These are phyloP conservation scores for Coix lacrymajobi DNA, from an alignment of 176 grass and related monocot genomes.

Conservation along the genomic window DNA sequence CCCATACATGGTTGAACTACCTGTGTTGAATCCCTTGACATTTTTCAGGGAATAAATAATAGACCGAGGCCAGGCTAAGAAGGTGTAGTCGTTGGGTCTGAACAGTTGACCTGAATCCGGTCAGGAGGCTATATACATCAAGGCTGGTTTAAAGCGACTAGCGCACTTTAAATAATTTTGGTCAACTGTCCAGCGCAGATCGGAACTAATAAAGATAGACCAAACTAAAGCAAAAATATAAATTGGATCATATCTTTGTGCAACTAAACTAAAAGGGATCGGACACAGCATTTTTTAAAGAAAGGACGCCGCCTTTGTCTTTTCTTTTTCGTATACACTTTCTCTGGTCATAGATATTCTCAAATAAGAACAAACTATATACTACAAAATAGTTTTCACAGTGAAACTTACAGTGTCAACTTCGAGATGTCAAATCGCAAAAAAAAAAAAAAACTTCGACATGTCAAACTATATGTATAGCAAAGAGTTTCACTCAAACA, in stretches of 20 bases:
- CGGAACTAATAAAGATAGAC: background rate
- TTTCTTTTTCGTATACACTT: background rate
- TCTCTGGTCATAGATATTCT: background rate
- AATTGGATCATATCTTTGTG: background rate
- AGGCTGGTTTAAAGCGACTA: background rate
- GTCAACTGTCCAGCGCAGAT: background rate
- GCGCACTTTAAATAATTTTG: background rate
- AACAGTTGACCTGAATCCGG: background rate
- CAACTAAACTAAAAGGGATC: background rate
- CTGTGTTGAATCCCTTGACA: background rate
- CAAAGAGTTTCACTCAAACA: too few species aligned
- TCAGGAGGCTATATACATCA: background rate
- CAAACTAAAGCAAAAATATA: background rate
- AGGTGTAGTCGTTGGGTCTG: conserved; percentile 7
- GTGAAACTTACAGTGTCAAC: too few species aligned
- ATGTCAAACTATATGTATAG: too few species aligned
- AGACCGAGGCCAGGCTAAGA: background rate
- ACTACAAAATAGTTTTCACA: too few species aligned
- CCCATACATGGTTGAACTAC: background rate
- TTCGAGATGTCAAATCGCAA: too few species aligned
- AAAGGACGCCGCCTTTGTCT: background rate
- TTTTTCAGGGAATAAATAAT: background rate
- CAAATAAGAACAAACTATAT: too few species aligned
- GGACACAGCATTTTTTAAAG: background rate
- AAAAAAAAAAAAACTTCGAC: too few species aligned